phyloP scores from a whole-genome alignment of 768 basidiomycete genomes.

The Suillus weaverae region DNA sequence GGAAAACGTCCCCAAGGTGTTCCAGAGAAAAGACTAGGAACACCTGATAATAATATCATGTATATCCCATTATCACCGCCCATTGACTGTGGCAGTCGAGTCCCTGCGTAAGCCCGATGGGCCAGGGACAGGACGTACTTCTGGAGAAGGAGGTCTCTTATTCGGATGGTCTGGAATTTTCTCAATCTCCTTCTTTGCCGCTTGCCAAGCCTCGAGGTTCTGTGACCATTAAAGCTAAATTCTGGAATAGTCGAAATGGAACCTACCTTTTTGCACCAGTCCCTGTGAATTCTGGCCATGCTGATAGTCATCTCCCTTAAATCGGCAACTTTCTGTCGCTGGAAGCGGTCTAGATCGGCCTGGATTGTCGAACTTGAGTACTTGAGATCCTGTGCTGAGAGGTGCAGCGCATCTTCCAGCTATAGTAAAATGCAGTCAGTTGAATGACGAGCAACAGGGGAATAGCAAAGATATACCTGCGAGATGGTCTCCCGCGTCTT shows the following conservation, averaged over 20 bases:
- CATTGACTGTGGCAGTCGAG: slow-evolving; percentile 72
- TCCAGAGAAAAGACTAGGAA: not conserved
- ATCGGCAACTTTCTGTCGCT: slow-evolving; percentile 98
- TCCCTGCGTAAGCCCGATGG: slow-evolving; percentile 54
- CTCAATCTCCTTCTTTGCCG: slow-evolving; percentile 88
- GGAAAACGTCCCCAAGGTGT: not conserved
- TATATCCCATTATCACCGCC: slow-evolving; percentile 36
- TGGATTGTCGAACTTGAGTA: slow-evolving; percentile 97
- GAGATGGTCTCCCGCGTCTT: slow-evolving; percentile 94
- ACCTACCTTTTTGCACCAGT: slow-evolving; percentile 93
- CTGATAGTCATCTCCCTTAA: slow-evolving; percentile 89
- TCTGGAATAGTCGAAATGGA: slow-evolving; percentile 11
- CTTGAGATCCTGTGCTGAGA: slow-evolving; percentile 91
- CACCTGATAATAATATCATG: not conserved
- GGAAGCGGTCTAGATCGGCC: slow-evolving; percentile 96
- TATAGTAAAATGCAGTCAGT: slow-evolving; percentile 35
- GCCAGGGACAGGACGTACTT: slow-evolving; percentile 33
- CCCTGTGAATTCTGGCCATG: slow-evolving; percentile 87
- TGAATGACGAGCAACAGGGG: slow-evolving; percentile 12
- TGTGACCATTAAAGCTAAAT: slow-evolving; percentile 34
- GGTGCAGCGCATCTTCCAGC: slow-evolving; percentile 94
- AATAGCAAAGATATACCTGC: slow-evolving; percentile 55
- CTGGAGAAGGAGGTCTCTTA: slow-evolving; percentile 45
- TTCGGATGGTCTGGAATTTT: slow-evolving; percentile 93
- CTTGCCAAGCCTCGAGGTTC: slow-evolving; percentile 98